Evolutionary conservation across 345 rosid genomes (phyloP), one percentile per base, ranked within the genome.

Genomic region (Euphorbia tirucalli): DNA sequence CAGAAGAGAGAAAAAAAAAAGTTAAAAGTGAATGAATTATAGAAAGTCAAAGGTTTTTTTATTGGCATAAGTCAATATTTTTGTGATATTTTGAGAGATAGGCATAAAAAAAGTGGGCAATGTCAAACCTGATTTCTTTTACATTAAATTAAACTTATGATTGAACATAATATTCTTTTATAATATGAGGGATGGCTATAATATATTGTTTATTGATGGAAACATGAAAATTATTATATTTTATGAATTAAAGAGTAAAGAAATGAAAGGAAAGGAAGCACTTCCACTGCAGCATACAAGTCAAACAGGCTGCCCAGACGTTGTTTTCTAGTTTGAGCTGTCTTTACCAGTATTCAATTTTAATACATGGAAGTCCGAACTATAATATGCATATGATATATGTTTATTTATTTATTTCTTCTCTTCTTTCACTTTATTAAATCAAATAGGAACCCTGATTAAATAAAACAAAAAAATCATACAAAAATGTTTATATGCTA

Each of bases 31-130:
- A 7, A 44, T 44, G 11, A 44, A 44, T 44, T 44, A 44, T 44
- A 73, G 11, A 55, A 60, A 80, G 74, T 77, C 84, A 77, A 74
- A 62, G 39, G 6, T 15, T 43, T 19, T 57, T 55, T 55, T 66
- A 6, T 3, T 56, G 25, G 22, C 3, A 5, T 3, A 66, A 49
- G 70, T 66, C 70, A 66, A 66, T 48, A 27, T 39, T 66, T 48
- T 27, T 18, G 1, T 48, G 41, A 66, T 66, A 18, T 49, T n/a
- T n/a, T n/a, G n/a, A 16, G 2, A 18, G n/a, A 19, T 32, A 5
- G 21, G 25, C 28, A 43, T 32, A 52, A 27, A 64, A 65, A 52
- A 16, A 18, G 21, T 43, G 30, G 21, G 43, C 69, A 68, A 67
- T 65, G 65, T 65, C 72, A 65, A 74, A 70, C 48, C 18, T 16